Conservation (phyloP, 345 rosid genomes). For the Syzygium grande region DNA sequence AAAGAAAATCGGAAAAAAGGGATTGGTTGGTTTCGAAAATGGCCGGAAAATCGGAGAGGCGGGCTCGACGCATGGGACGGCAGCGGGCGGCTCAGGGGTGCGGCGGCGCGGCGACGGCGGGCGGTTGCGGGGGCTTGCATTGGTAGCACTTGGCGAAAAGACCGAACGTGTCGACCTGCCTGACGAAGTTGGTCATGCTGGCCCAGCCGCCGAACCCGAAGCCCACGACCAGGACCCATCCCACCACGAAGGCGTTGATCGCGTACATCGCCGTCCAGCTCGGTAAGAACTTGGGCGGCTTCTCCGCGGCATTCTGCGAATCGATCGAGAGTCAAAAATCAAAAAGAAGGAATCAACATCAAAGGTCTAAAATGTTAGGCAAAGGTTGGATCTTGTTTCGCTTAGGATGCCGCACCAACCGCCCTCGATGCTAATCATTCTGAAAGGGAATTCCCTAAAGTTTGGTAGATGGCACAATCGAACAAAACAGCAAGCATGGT, state of each 20-base stretch:
- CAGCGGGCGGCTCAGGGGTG: background rate
- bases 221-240: slow-evolving; percentile 83
- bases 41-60: background rate
- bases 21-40: slow-evolving; percentile 1
- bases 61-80: slow-evolving; percentile 10
- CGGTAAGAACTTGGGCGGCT: slow-evolving; percentile 76
- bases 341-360: background rate
- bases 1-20: background rate
- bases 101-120: slow-evolving; percentile 22
- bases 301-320: slow-evolving; percentile 88
- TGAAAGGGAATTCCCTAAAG: background rate
- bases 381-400: background rate
- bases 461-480: background rate
- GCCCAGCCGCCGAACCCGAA: slow-evolving; percentile 99
- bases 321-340: background rate
- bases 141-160: slow-evolving; percentile 98
- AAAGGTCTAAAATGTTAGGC: background rate
- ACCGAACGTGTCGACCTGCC: slow-evolving; percentile 85
- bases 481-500: background rate
- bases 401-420: background rate
- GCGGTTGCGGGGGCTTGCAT: slow-evolving; percentile 59
- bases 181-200: slow-evolving; percentile 81
- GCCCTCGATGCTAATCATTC: background rate
- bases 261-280: slow-evolving; percentile 94
- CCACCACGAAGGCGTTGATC: slow-evolving; percentile 59